Evolutionary conservation across 1,284 basidiomycete species (phyloP).

Genomic region (Pulveroboletus sp.): DNA sequence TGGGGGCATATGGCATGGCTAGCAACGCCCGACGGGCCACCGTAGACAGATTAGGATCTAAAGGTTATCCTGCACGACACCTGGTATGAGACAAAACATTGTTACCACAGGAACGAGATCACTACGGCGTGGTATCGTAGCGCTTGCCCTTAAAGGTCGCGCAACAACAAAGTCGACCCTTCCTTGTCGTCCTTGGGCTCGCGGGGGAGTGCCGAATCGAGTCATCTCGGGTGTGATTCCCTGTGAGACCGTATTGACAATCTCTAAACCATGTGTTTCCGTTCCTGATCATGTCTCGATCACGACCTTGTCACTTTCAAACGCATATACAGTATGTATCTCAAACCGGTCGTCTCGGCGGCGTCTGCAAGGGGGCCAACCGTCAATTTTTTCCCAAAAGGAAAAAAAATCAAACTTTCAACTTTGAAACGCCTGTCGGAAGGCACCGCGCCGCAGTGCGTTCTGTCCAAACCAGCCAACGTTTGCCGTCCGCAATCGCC

Average conservation of each 20-base stretch:
- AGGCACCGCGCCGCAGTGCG: too few relatives aligned
- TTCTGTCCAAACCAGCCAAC: too few relatives aligned
- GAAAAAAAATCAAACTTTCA: not conserved
- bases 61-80: not conserved
- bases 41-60: not conserved
- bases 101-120: slow-evolving; percentile 4
- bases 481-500: too few relatives aligned
- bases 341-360: not conserved
- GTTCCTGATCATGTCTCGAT: not conserved
- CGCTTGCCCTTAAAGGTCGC: not conserved
- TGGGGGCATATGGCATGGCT: not conserved
- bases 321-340: too few relatives aligned
- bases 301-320: not conserved
- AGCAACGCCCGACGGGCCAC: not conserved
- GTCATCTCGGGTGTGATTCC: not conserved
- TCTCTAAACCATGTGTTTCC: not conserved
- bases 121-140: not conserved
- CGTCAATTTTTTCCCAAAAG: not conserved
- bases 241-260: too few relatives aligned
- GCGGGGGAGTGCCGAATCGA: not conserved
- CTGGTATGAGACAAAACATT: not conserved
- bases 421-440: not conserved
- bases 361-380: not conserved
- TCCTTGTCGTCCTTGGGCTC: not conserved
- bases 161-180: not conserved